Evolutionary conservation across 2,329 filamentous ascomycete genomes (phyloP), one percentile per base, ranked within the genome.

Genomic region (Xylariaceae sp.): DNA sequence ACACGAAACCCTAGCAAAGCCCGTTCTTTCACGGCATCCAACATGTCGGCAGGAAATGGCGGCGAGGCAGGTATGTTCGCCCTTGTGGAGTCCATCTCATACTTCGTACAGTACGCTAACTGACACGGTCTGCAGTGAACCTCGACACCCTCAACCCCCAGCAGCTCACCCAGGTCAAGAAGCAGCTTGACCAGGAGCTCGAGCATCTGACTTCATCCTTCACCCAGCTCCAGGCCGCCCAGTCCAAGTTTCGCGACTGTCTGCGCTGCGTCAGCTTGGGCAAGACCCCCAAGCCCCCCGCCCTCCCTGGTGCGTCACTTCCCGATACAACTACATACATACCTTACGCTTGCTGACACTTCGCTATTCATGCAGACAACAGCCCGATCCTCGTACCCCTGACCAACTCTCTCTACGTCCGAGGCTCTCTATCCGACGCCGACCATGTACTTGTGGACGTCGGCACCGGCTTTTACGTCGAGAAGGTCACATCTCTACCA

Each of bases 171-270:
- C 85, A 90, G 63, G 87, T 99, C 62, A 97, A 99, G 79, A 91
- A 94, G 71, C 93, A 97, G 71, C 87, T 99, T 60, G 93, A 96
- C 71, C 87, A 94, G 66, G 94, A 99, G 74, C 87, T 99, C 60
- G 90, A 96, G 69, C 93, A 97, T 75, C 83, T 99, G 60, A 95
- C 90, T 2, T 82, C 78, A 51, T 97, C 94, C 10, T 96, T 96
- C 75, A 81, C 88, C 46, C 94, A 96, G 69, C 84, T 99, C 1
- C 89, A 92, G 59, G 86, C 87, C 47, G 94, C 94, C 2, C 94
- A 97, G 70, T 81, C 84, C 48, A 96, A 95, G 70, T 99, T 99
- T 76, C 82, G 83, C 50, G 93, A 97, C 67, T 99, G 94, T 65
- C 80, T 96, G 34, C 81, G 82, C 46, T 90, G 88, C 47, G 89